Base-by-base conservation (phyloP, 2,329 filamentous ascomycete species). In the Ilyonectria robusta region DNA sequence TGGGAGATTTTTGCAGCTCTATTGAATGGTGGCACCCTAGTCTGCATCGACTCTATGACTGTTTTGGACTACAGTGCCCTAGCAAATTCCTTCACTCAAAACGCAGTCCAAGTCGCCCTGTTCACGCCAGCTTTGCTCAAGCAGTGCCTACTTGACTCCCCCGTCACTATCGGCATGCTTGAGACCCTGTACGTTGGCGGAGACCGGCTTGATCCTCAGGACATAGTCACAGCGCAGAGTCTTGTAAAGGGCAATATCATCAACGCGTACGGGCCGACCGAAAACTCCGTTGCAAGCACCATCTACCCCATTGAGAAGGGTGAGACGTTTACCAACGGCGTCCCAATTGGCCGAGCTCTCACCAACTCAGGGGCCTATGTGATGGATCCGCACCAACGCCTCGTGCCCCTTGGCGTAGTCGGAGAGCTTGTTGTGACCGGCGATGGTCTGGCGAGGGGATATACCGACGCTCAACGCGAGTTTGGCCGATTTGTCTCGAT, bases 371-470 rank as follows among this genome's bases (percentile, higher is more conserved):
- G 70, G 1, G 69, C 72, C 3, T 68, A 70, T 33, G 62, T 78
- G 6, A 74, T 78, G 73, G 75, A 77, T 59, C 33, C 59, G 3
- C 56, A 72, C 1, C 70, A 69, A 9, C 71, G 61, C 2, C 69
- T 76, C 4, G 73, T 77, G 0, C 74, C 77, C 4, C 31, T 70
- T 1, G 76, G 76, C 13, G 72, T 76, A 0, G 31, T 78, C 6
- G 77, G 77, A 2, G 77, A 78, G 53, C 71, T 78, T 8, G 63
- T 78, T 1, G 70, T 78, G 2, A 76, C 73, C 0, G 76, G 76
- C 2, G 74, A 76, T 62, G 44, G 50, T 8, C 50, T 53, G 4
- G 50, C 50, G 6, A 53, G 50, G 31, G 50, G 50, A 15, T 53
- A 53, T 19, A 53, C 50, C 9, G 50, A 53, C 11, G 8, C 29